Conservation (phyloP, 1,284 basidiomycete genomes). For the Wallemia ichthyophaga region DNA sequence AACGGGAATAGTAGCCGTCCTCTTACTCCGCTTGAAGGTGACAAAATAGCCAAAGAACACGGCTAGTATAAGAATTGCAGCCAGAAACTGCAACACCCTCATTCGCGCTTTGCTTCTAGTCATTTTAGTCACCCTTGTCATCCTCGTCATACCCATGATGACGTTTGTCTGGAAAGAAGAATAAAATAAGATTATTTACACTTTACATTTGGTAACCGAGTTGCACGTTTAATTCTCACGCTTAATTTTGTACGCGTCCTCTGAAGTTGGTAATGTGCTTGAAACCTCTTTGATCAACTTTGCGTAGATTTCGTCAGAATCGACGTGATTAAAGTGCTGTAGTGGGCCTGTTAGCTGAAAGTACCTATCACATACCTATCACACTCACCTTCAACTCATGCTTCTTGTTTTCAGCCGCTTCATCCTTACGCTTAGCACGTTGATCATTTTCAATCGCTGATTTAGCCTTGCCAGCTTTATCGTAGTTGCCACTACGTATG, state of each 20-base stretch:
- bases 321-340: conserved; percentile 39
- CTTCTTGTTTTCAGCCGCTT: conserved; percentile 32
- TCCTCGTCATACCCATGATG: background rate
- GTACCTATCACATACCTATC: too few relatives aligned
- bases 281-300: background rate
- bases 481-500: conserved; percentile 70
- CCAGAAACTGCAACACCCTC: background rate
- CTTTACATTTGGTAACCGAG: background rate
- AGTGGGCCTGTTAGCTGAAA: background rate
- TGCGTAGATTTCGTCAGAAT: conserved; percentile 21
- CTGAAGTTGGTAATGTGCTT: background rate
- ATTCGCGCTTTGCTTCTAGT: background rate
- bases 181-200: background rate
- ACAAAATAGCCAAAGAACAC: background rate
- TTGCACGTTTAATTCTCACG: background rate
- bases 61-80: background rate
- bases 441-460: conserved; percentile 83
- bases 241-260: background rate
- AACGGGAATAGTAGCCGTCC: too few relatives aligned
- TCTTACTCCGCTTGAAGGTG: too few relatives aligned
- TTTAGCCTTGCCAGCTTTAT: conserved; percentile 69
- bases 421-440: conserved; percentile 59
- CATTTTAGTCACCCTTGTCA: too few relatives aligned
- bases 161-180: background rate
- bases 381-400: conserved; percentile 27